phyloP scores from a whole-genome alignment of 352 stramenopile genomes.

The Globisporangium sylvaticum region DNA sequence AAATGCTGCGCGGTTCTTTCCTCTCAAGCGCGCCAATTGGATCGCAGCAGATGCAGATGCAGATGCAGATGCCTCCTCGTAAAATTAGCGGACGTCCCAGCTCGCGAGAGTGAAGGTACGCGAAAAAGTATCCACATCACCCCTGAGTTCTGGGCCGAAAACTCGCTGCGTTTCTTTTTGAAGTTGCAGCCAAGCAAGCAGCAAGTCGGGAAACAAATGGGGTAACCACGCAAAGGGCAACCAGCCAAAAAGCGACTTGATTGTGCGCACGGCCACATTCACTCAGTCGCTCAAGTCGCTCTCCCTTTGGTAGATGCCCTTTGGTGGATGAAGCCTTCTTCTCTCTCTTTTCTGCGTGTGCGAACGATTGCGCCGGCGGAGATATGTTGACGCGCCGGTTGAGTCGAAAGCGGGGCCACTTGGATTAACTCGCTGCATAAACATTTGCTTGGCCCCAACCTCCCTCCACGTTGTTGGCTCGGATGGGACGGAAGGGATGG shows the following conservation, averaged over 20 bases:
- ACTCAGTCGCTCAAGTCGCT: not conserved
- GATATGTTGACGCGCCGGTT: conserved; percentile 9
- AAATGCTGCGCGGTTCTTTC: not conserved
- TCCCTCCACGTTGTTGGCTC: not conserved
- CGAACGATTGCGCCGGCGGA: not conserved
- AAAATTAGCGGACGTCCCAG: not conserved
- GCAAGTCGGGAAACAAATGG: not conserved
- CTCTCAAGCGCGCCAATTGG: not conserved
- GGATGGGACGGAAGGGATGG: not conserved
- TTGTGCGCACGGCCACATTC: not conserved
- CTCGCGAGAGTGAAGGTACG: not conserved
- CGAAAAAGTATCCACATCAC: not conserved
- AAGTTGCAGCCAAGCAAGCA: not conserved
- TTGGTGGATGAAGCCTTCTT: not conserved
- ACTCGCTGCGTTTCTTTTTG: not conserved
- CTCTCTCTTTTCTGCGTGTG: not conserved
- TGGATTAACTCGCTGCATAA: conserved; percentile 17
- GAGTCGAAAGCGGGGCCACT: not conserved
- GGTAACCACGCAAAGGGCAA: not conserved
- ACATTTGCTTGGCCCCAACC: not conserved
- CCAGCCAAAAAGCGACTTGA: not conserved
- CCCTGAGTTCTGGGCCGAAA: not conserved
- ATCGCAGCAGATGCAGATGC: not conserved
- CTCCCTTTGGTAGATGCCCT: no score
- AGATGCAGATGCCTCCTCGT: not conserved